These are phyloP conservation scores for Capsella rubella DNA, from an alignment of 441 rosid genomes.

Conservation along the genomic window DNA sequence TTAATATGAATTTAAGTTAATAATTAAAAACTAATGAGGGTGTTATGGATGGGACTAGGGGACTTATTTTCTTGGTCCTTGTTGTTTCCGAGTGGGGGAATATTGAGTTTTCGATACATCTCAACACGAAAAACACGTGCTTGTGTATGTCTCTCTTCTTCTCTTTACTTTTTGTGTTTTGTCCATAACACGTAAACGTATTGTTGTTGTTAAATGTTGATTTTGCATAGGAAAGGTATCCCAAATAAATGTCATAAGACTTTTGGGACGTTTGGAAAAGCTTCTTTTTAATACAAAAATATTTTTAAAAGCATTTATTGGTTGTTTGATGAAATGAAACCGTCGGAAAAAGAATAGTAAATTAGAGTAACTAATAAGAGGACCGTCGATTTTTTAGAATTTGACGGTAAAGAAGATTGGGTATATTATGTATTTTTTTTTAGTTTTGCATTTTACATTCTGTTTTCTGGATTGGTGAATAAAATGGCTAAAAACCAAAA, in stretches of 20 bases:
- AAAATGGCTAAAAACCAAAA: too few species aligned
- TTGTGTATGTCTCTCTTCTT: neutral
- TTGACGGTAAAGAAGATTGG: too few species aligned
- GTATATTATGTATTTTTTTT: too few species aligned
- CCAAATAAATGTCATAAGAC: neutral
- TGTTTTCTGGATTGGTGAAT: too few species aligned
- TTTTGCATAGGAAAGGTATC: too few species aligned
- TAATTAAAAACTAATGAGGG: neutral
- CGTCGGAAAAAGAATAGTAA: neutral
- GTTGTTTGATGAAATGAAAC: neutral
- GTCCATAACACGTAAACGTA: neutral
- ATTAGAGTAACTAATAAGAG: too few species aligned
- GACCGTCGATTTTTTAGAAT: too few species aligned
- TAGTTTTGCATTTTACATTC: too few species aligned
- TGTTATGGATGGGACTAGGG: neutral
- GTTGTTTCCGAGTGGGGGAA: constrained; percentile 24
- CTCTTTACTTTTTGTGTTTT: neutral
- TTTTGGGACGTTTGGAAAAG: neutral
- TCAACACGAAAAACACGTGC: constrained; percentile 29
- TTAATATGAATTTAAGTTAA: too few species aligned
- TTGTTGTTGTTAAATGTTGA: neutral
- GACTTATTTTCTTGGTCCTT: constrained; percentile 2
- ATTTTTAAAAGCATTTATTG: neutral
- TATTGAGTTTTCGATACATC: neutral
- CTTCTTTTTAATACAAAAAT: neutral